Conservation (phyloP, 306 rosid species). For the Vigna mungo region DNA sequence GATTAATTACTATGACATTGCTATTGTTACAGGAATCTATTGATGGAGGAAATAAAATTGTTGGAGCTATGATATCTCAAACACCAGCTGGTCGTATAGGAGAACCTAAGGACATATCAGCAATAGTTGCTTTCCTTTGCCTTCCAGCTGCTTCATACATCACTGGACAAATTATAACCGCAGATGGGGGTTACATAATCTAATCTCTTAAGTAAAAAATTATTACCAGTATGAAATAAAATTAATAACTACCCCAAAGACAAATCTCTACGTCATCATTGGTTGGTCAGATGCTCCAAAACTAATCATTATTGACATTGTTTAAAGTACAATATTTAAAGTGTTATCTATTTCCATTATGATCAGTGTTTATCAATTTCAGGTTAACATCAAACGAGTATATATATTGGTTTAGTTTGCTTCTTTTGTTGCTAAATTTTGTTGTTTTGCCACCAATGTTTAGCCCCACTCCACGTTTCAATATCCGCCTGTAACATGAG, state of each 20-base stretch:
- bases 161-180: neutral
- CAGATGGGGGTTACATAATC: slow-evolving; percentile 23
- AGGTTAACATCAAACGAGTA: too few species aligned
- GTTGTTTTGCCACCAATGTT: too few species aligned
- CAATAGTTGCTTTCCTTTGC: slow-evolving; percentile 1
- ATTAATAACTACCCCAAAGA: neutral
- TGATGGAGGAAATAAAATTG: accelerated
- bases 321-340: too few species aligned
- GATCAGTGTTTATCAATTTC: too few species aligned
- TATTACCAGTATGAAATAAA: neutral
- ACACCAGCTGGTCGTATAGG: neutral
- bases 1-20: neutral
- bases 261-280: too few species aligned
- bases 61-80: neutral
- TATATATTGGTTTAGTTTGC: too few species aligned
- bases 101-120: slow-evolving; percentile 7
- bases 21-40: neutral
- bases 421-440: too few species aligned
- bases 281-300: too few species aligned
- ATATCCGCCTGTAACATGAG: too few species aligned
- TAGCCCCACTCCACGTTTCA: too few species aligned
- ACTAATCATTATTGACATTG: too few species aligned
- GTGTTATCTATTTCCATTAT: too few species aligned
- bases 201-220: neutral
- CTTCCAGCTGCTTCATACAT: slow-evolving; percentile 8